phyloP scores from a whole-genome alignment of 345 rosid genomes.

The Excoecaria cochinchinensis region DNA sequence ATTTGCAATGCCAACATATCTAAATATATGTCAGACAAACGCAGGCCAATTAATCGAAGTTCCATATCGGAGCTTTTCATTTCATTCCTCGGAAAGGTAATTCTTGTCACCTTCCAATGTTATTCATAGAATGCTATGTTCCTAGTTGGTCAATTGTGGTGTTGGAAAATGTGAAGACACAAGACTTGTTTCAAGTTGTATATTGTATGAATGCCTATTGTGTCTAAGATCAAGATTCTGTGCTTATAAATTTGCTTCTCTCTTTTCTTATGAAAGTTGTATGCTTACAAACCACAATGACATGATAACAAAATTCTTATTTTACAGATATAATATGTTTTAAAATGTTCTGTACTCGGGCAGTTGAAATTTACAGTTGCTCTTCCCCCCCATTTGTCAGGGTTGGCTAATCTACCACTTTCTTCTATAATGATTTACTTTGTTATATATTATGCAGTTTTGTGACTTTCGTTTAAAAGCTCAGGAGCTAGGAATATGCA shows the following conservation, averaged over 20 bases:
- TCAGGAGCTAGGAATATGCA: slow-evolving; percentile 61
- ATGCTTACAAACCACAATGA: neutral
- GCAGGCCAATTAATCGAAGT: slow-evolving; percentile 47
- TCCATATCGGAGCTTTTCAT: slow-evolving; percentile 69
- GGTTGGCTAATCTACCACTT: neutral
- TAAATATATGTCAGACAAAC: slow-evolving; percentile 45
- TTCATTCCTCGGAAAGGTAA: slow-evolving; percentile 80
- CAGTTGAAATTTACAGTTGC: neutral
- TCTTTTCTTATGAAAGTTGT: neutral
- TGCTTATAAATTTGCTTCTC: neutral
- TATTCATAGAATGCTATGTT: neutral
- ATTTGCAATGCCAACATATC: slow-evolving; percentile 51
- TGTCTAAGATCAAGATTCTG: neutral
- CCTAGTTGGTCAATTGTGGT: neutral
- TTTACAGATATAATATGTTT: neutral
- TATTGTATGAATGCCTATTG: neutral
- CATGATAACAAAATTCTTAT: neutral
- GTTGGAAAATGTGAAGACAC: neutral
- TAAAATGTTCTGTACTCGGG: neutral
- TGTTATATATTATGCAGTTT: slow-evolving; percentile 45
- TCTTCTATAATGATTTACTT: neutral
- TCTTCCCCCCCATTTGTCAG: neutral
- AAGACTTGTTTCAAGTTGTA: neutral
- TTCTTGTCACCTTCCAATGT: neutral
- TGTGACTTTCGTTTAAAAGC: slow-evolving; percentile 51